Evolutionary conservation across 495 filamentous ascomycete genomes (phyloP).

Genomic region (Viridothelium virens): DNA sequence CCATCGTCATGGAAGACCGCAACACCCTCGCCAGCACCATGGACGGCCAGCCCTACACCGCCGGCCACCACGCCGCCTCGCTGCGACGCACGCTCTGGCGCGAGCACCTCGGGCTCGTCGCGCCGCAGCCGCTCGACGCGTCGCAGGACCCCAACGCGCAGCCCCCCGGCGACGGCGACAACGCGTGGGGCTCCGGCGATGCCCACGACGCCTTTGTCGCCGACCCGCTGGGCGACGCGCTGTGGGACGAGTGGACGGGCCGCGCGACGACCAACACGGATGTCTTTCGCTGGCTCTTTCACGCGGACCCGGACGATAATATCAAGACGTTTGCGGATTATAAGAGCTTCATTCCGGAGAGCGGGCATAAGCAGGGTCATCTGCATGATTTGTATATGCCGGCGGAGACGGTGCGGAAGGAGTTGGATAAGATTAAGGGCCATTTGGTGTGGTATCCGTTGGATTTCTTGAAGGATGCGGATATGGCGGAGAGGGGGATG

Average conservation of each 20-base stretch:
- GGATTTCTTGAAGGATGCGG: conserved; percentile 72
- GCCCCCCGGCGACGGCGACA: conserved; percentile 66
- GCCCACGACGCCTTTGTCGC: conserved; percentile 67
- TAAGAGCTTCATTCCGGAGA: conserved; percentile 49
- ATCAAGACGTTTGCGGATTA: conserved; percentile 88
- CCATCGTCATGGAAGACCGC: conserved; percentile 84
- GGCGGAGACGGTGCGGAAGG: conserved; percentile 57
- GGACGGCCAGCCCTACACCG: conserved; percentile 68
- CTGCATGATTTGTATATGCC: conserved; percentile 71
- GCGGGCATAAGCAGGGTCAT: conserved; percentile 65
- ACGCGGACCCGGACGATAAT: conserved; percentile 83
- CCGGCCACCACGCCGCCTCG: conserved; percentile 68
- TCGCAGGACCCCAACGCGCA: conserved; percentile 69
- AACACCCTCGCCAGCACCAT: conserved; percentile 64
- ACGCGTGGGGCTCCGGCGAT: conserved; percentile 52
- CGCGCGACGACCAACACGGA: conserved; percentile 72
- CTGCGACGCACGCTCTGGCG: conserved; percentile 83
- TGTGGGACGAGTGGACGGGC: conserved; percentile 80
- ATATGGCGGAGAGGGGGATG: conserved; percentile 85
- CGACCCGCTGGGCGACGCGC: conserved; percentile 68
- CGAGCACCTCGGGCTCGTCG: conserved; percentile 81
- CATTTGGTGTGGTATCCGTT: conserved; percentile 96
- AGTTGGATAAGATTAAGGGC: conserved; percentile 72
- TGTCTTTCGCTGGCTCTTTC: conserved; percentile 82
- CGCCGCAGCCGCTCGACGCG: conserved; percentile 64